Base-by-base conservation (phyloP, 1,139 yeast genomes). In the Geotrichum carabidarum region DNA sequence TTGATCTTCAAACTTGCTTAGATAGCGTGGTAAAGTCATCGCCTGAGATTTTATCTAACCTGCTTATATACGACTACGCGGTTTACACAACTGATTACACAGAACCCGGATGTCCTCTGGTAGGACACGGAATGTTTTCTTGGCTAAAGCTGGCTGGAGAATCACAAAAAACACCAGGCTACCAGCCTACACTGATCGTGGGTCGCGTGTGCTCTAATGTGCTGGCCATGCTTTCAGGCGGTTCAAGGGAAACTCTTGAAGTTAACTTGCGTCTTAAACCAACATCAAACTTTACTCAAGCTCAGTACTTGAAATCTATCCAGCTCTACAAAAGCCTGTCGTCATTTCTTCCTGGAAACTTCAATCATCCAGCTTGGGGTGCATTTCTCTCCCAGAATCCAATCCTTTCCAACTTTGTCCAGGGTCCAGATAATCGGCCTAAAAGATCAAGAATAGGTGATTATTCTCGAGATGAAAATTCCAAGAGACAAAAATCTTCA, bases 11-110 rank as follows among this genome's bases (percentile, higher is more conserved):
- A n/a, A 53, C 62, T 11, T 71, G 75, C 53, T 55, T 73, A 31
- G 60, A 62, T 17, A 67, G 70, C 17, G 63, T 73, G 22, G 61
- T 67, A 42, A 62, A 61, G 22, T 61, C 66, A 15, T 68, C 73
- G 17, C 75, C 76, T 2, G 77, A 73, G 51, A 63, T 73, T 14
- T 55, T 67, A 12, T 62, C 69, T 2, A 61, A 63, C 31, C 60
- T 66, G 12, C 58, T 62, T 34, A 51, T 57, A 11, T 51, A 59
- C 15, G 77, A 73, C 52, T 74, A 66, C 58, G 71, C 73, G 15
- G 75, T 73, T 3, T 74, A 73, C 56, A 65, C 75, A 1, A 66
- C 63, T n/a, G 77, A 73, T 60, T 68, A 64, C 58, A 64, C 73
- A 11, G 77, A 73, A 58, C 65, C 66, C 6, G 74, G 65, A 52